Conservation (phyloP, 192 early-diverging fungal species). For the Pilaira anomala region DNA sequence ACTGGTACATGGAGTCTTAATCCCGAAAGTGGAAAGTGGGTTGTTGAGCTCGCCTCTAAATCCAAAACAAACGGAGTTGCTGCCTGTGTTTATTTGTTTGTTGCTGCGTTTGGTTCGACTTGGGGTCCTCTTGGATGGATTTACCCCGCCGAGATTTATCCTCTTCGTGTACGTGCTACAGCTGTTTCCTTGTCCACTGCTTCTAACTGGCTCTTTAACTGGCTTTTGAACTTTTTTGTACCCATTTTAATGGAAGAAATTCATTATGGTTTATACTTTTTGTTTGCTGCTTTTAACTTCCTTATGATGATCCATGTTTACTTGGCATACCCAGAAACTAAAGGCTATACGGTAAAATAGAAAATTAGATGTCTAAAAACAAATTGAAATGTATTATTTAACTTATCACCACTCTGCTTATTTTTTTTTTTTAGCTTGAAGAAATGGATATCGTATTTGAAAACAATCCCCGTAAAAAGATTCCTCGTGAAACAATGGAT, state of each 20-base stretch:
- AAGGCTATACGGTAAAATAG: conserved; percentile 56
- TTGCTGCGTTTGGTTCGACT: conserved; percentile 78
- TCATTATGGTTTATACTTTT: conserved; percentile 63
- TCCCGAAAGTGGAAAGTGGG: conserved; percentile 22
- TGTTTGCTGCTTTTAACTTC: conserved; percentile 70
- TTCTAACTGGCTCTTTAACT: conserved; percentile 92
- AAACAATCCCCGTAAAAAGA: conserved; percentile 26
- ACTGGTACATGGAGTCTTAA: conserved; percentile 24
- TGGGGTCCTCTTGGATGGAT: conserved; percentile 95
- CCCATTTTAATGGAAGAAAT: conserved; percentile 69
- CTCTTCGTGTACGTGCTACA: conserved; percentile 84
- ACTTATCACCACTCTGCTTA: neutral
- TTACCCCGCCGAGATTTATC: conserved; percentile 91
- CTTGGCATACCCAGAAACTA: conserved; percentile 81
- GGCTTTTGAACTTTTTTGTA: conserved; percentile 67
- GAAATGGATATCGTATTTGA: conserved; percentile 31
- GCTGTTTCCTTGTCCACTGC: conserved; percentile 80
- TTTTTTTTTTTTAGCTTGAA: conserved; percentile 20
- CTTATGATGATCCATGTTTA: conserved; percentile 57
- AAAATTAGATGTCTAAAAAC: neutral
- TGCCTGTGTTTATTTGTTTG: conserved; percentile 77
- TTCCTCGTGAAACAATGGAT: conserved; percentile 11
- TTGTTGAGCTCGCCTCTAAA: conserved; percentile 37
- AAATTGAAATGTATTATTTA: neutral
- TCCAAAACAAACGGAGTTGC: conserved; percentile 49